Conservation (phyloP, 257 asterid species). For the Salvia splendens region DNA sequence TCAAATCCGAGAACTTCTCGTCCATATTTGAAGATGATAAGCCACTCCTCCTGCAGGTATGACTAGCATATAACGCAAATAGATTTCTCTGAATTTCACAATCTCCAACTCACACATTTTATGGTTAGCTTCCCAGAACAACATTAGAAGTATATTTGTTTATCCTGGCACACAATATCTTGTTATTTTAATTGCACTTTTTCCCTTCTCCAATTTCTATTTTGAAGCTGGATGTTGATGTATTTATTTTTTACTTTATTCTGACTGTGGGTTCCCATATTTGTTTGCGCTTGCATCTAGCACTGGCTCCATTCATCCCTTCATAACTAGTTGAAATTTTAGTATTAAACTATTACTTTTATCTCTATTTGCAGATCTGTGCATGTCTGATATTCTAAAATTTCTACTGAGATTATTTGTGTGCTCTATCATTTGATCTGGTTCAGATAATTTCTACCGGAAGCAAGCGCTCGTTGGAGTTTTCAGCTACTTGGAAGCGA, state of each 20-base stretch:
- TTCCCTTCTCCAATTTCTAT: constrained; percentile 16
- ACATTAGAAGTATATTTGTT: constrained; percentile 2
- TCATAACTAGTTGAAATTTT: constrained; percentile 16
- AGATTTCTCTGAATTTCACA: constrained; percentile 15
- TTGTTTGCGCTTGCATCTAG: constrained; percentile 15
- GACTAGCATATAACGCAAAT: constrained; percentile 23
- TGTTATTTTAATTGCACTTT: background rate
- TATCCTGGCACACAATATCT: background rate
- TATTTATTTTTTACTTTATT: background rate
- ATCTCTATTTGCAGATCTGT: constrained; percentile 10
- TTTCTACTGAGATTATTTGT: constrained; percentile 11
- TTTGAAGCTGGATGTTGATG: constrained; percentile 8
- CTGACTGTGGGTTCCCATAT: background rate
- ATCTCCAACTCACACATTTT: background rate
- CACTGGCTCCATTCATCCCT: background rate
- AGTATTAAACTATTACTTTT: constrained; percentile 9
- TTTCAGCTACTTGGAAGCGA: constrained; percentile 75
- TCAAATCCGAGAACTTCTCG: constrained; percentile 58
- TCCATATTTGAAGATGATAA: constrained; percentile 65
- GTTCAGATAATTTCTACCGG: constrained; percentile 72
- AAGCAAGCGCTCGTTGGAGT: constrained; percentile 66
- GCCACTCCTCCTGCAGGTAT: constrained; percentile 83
- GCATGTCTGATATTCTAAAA: background rate
- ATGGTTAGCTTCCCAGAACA: constrained; percentile 26
- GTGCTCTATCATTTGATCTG: constrained; percentile 28